Percentiles rank a stretch among this genome's conserved stretches.
These are phyloP conservation scores for Mitragyna speciosa DNA, from an alignment of 257 asterid genomes.

Conservation along the genomic window DNA sequence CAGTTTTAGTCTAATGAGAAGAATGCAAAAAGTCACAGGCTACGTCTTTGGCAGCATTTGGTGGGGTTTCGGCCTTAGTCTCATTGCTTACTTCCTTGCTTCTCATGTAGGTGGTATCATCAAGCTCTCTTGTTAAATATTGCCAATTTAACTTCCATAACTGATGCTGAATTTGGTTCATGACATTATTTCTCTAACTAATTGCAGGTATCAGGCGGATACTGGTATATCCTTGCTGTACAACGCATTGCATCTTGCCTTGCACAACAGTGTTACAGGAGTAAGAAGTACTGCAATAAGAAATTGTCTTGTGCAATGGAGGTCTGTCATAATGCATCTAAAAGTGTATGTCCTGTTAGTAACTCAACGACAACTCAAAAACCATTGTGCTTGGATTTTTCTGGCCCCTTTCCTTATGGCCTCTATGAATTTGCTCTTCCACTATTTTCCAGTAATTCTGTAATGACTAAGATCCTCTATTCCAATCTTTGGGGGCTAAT, in stretches of 20 bases:
- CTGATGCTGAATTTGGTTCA: background rate
- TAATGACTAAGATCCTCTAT: constrained; percentile 23
- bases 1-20: constrained; percentile 66
- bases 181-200: background rate
- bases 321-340: background rate
- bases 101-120: constrained; percentile 64
- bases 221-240: constrained; percentile 29
- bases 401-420: constrained; percentile 22
- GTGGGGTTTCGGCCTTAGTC: constrained; percentile 98
- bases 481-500: constrained; percentile 42
- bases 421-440: constrained; percentile 21
- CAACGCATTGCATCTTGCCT: constrained; percentile 27
- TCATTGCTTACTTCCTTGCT: constrained; percentile 91
- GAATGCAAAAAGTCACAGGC: constrained; percentile 91
- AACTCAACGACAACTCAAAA: constrained; percentile 9
- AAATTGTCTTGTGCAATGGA: constrained; percentile 7
- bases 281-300: background rate
- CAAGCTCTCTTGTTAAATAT: background rate
- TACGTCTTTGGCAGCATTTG: constrained; percentile 90
- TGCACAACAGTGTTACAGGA: background rate
- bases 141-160: no score
- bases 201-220: constrained; percentile 29
- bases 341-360: background rate
- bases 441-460: constrained; percentile 16
- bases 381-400: constrained; percentile 20